Base-by-base conservation (phyloP, 495 filamentous ascomycete genomes). In the Xylaria bambusicola region DNA sequence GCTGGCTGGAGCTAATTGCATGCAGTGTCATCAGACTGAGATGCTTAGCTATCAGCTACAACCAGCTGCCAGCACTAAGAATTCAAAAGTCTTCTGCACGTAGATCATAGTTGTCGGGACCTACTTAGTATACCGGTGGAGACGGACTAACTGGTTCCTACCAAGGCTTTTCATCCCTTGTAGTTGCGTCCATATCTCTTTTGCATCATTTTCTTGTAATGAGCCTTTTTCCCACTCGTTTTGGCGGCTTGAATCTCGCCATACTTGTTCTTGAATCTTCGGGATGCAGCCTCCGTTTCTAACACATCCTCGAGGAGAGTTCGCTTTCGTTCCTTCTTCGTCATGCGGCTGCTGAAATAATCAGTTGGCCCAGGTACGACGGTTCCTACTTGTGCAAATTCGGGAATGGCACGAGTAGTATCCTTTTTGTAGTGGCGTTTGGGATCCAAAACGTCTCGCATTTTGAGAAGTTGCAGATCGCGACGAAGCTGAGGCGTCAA, bases 351-450 rank as follows among this genome's bases (percentile, higher is more conserved):
- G 62, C 80, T 91, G 75, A 84, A 89, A 76, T 87, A 96, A 63
- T 98, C 94, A 0, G 91, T 92, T 18, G 92, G 90, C 0, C 93
- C 93, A 64, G 96, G 85, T 35, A 97, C 83, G 52, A 98, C 85
- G 2, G 88, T 95, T 45, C 94, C 94, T 21, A 97, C 86, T 62
- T 95, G 90, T 24, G 88, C 93, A 70, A 86, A 97, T 58, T 92
- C 81, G 6, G 94, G 94, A 2, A 87, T 69, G 52, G 77, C 73
- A 73, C 87, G 88, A 27, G 79, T 79, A 36, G 56, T 70, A 54
- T 81, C 85, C 72, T 96, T 97, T 68, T 93, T 94, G 80, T 97
- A 97, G 66, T 91, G 88, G 53, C 92, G 82, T 67, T 98, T 92
- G 5, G 92, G 86, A 59, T 97, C 94, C 3, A 96, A 79, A 7